Conservation (phyloP, 192 early-diverging fungal genomes). For the Entophlyctis luteolus region DNA sequence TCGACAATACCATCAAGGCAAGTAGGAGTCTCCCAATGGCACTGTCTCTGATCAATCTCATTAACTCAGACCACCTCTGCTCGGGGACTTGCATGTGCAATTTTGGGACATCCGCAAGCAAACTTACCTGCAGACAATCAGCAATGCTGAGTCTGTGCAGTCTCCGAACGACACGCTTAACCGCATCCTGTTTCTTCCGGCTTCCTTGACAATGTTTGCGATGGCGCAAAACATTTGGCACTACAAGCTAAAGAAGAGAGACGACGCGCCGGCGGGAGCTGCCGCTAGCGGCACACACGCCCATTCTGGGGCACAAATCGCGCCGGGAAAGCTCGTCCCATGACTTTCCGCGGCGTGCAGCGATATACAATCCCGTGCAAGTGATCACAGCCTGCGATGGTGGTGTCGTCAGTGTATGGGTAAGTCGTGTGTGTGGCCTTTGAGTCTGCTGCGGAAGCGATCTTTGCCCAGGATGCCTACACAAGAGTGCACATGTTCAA, state of each 20-base stretch:
- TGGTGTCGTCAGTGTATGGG: slow-evolving; percentile 56
- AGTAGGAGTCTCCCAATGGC: background rate
- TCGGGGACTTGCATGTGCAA: too few species aligned
- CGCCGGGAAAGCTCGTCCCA: slow-evolving; percentile 39
- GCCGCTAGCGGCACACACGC: background rate
- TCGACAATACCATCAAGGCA: slow-evolving; percentile 46
- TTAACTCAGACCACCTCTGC: too few species aligned
- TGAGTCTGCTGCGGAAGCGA: background rate
- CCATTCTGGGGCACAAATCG: too few species aligned
- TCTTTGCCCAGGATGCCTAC: slow-evolving; percentile 31
- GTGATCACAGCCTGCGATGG: slow-evolving; percentile 48
- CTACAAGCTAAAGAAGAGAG: slow-evolving; percentile 38
- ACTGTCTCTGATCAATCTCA: too few species aligned
- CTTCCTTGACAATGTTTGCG: slow-evolving; percentile 31
- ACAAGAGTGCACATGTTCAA: slow-evolving; percentile 46
- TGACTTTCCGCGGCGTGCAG: slow-evolving; percentile 40
- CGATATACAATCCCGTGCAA: slow-evolving; percentile 43
- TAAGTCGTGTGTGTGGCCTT: slow-evolving; percentile 16
- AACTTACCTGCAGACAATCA: slow-evolving; percentile 47
- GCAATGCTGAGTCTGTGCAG: slow-evolving; percentile 8
- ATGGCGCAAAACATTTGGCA: slow-evolving; percentile 23
- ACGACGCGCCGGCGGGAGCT: background rate
- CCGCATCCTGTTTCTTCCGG: slow-evolving; percentile 35
- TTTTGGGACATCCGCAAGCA: slow-evolving; percentile 57
- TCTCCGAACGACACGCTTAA: slow-evolving; percentile 39